A percentile compares a stretch with the other conserved stretches of the same genome.
Evolutionary conservation across 495 filamentous ascomycete genomes (phyloP).

Genomic region (Penicillium ucsense): DNA sequence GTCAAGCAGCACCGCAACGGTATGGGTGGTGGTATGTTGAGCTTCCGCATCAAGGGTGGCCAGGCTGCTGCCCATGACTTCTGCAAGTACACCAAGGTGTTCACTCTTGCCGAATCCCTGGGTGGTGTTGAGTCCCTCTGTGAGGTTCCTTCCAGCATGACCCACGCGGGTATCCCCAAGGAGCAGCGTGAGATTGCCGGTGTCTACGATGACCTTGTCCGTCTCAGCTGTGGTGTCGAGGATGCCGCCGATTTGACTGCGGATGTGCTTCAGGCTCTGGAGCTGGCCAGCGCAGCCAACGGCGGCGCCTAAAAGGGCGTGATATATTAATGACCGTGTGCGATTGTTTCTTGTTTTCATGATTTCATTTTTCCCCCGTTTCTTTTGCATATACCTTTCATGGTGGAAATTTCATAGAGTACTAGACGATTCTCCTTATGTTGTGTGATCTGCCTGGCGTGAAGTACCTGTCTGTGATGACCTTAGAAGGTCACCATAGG

Average conservation of each 20-base stretch:
- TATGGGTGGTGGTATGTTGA: constrained; percentile 95
- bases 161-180: constrained; percentile 86
- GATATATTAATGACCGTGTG: neutral
- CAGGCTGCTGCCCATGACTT: constrained; percentile 78
- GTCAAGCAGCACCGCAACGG: constrained; percentile 86
- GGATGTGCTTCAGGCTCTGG: constrained; percentile 80
- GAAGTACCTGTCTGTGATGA: no score
- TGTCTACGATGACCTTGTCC: constrained; percentile 94
- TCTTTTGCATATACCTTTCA: no score
- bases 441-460: no score
- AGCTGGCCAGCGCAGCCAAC: constrained; percentile 44
- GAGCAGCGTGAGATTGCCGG: constrained; percentile 84
- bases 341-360: neutral
- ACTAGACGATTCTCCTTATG: no score
- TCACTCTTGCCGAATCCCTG: constrained; percentile 86
- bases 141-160: constrained; percentile 91
- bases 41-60: constrained; percentile 91
- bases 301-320: constrained; percentile 13
- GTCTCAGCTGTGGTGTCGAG: constrained; percentile 89
- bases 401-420: no score
- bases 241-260: constrained; percentile 73
- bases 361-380: no score
- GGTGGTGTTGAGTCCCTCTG: constrained; percentile 89
- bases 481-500: no score
- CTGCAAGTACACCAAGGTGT: constrained; percentile 81